Base-by-base conservation (phyloP, 345 rosid genomes). In the Boechera retrofracta region DNA sequence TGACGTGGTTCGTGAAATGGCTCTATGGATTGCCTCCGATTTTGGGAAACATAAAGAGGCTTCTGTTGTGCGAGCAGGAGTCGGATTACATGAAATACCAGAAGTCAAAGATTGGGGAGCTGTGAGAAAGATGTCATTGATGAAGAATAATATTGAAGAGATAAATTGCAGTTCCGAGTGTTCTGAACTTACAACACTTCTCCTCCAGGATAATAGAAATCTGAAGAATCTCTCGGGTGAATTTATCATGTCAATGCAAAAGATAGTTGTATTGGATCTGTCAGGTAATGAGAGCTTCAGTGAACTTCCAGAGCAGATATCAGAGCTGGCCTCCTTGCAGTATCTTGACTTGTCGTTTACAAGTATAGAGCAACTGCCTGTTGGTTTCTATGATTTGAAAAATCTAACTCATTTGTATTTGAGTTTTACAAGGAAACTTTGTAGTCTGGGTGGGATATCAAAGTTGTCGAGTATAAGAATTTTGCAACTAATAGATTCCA, bases 161-260 rank as follows among this genome's bases (percentile, higher is more conserved):
- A 72, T 78, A 15, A 5, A 2, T 0, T 67, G 71, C 54, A 4
- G 15, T 41, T 68, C 79, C 6, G 28, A 32, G 1, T 70, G 67
- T 38, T 68, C 60, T 16, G 42, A 70, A 32, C 74, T 82, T 21
- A 57, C 69, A 52, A 74, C 79, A 5, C 39, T 82, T 12, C 15
- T 57, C 39, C 62, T 57, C 12, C n/a, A 3, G 24, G 0, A 15
- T 0, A 55, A 31, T 29, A 0, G 24, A 21, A 5, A 3, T 15
- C 24, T 32, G 21, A 6, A 57, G 24, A 13, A 31, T 57, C 39
- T 57, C 0, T 32, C 62, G 1, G 39, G 62, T 57, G 11, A 32
- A 15, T 57, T 57, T 11, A 15, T 31, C 39, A 2, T 0, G 39
- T 32, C 38, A 2, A 47, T 47, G 51, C 21, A 5, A 31, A 31